phyloP scores from a whole-genome alignment of 352 stramenopile species.

The Phytophthora megakarya region DNA sequence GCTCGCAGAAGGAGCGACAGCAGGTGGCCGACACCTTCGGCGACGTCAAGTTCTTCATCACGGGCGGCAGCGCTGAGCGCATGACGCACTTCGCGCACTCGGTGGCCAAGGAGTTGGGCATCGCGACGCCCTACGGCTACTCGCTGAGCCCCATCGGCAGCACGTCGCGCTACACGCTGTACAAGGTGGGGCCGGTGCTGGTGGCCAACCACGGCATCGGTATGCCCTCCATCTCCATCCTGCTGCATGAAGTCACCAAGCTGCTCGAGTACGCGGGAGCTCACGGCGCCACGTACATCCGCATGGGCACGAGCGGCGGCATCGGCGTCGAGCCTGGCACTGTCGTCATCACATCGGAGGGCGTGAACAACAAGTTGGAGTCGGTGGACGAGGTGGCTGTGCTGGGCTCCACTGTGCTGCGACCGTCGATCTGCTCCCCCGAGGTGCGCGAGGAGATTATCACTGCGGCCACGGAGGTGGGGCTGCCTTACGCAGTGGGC shows the following conservation, averaged over 20 bases:
- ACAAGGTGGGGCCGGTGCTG: constrained; percentile 82
- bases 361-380: constrained; percentile 82
- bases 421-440: constrained; percentile 61
- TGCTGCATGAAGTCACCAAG: constrained; percentile 86
- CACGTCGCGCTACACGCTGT: constrained; percentile 77
- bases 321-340: constrained; percentile 77
- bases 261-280: constrained; percentile 77
- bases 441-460: constrained; percentile 64
- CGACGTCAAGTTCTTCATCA: constrained; percentile 83
- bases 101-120: constrained; percentile 58
- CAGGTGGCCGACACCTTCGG: constrained; percentile 59
- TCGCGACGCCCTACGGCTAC: constrained; percentile 72
- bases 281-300: constrained; percentile 65
- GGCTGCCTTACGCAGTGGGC: constrained; percentile 61
- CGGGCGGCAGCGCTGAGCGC: constrained; percentile 72
- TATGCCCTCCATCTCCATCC: constrained; percentile 80
- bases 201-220: constrained; percentile 85
- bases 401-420: constrained; percentile 54
- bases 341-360: constrained; percentile 83
- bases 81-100: constrained; percentile 72
- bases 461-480: constrained; percentile 48
- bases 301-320: constrained; percentile 82
- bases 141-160: constrained; percentile 62
- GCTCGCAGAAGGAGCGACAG: constrained; percentile 49
- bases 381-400: constrained; percentile 68